Evolutionary conservation across 495 filamentous ascomycete genomes (phyloP).

Genomic region (Hypoxylon lienhwacheense): DNA sequence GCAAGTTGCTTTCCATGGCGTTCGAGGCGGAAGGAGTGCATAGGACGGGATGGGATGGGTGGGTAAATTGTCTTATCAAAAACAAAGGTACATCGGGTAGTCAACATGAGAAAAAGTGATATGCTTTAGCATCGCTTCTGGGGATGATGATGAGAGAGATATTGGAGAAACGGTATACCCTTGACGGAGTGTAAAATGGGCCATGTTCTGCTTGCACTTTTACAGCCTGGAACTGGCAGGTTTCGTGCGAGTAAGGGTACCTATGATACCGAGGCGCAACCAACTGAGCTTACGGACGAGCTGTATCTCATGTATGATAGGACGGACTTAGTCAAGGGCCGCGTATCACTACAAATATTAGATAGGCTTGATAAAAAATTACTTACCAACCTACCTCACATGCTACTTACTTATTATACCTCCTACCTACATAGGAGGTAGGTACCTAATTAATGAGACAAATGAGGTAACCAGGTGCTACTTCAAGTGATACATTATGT

Average conservation of each 20-base stretch:
- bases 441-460: too few relatives aligned
- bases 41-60: constrained; percentile 4
- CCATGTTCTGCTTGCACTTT: background rate
- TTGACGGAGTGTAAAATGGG: background rate
- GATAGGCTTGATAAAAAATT: background rate
- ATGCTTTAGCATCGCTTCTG: constrained; percentile 15
- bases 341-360: background rate
- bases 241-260: too few relatives aligned
- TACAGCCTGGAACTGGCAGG: too few relatives aligned
- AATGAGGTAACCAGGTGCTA: too few relatives aligned
- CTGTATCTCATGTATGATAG: background rate
- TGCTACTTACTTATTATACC: background rate
- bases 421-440: too few relatives aligned
- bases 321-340: too few relatives aligned
- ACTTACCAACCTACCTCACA: background rate
- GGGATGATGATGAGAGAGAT: constrained; percentile 27
- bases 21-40: constrained; percentile 16
- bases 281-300: too few relatives aligned
- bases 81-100: constrained; percentile 3
- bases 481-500: too few relatives aligned
- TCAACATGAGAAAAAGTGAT: constrained; percentile 8
- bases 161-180: constrained; percentile 5
- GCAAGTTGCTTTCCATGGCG: constrained; percentile 21
- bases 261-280: too few relatives aligned
- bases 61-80: constrained; percentile 24